Conservation (phyloP, 306 rosid genomes). For the Pyrus communis region DNA sequence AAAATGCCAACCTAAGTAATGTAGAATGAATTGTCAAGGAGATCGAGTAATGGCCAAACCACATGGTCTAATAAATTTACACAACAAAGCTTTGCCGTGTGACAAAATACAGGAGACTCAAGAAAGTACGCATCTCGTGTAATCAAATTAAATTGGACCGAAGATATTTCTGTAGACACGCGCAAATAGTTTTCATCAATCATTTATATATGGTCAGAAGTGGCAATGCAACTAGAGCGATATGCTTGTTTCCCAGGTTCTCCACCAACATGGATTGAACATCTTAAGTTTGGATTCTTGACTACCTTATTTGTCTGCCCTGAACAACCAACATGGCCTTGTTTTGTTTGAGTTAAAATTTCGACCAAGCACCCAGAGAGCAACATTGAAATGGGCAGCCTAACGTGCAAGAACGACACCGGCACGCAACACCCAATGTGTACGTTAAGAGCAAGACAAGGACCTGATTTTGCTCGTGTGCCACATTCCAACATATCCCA, state of each 20-base stretch:
- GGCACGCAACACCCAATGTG: slow-evolving; percentile 13
- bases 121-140: too few relatives aligned
- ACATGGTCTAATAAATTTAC: too few relatives aligned
- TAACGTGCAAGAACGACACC: slow-evolving; percentile 6
- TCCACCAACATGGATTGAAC: neutral
- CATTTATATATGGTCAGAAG: too few relatives aligned
- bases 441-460: slow-evolving; percentile 31
- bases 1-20: too few relatives aligned
- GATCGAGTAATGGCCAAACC: too few relatives aligned
- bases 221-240: too few relatives aligned
- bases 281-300: neutral
- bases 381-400: slow-evolving; percentile 20
- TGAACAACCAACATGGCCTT: neutral
- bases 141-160: too few relatives aligned
- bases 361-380: neutral
- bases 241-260: neutral
- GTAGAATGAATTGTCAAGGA: too few relatives aligned
- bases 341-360: neutral
- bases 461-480: slow-evolving; percentile 22
- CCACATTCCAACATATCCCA: neutral
- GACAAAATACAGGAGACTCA: too few relatives aligned
- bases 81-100: too few relatives aligned
- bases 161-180: too few relatives aligned
- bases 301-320: neutral
- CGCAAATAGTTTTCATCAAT: too few relatives aligned